Base-by-base conservation (phyloP, 805 yeast species). In the Clavispora phyllophila region DNA sequence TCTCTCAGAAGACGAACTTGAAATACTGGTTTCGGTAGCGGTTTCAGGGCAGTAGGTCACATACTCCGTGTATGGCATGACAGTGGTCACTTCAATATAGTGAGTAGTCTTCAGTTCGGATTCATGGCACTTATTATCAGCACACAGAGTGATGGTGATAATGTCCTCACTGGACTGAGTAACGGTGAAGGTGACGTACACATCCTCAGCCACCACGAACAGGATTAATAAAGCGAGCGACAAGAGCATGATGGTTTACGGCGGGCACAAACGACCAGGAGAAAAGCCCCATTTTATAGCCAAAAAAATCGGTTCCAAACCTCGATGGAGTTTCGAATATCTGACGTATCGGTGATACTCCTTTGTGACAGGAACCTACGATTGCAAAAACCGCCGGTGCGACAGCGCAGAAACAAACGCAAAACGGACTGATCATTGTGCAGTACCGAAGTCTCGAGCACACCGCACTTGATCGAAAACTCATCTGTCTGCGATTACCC, bases 41-140 rank as follows among this genome's bases (percentile, higher is more conserved):
- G 43, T 46, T 33, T 18, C 37, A 1, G 42, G 42, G 27, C 42
- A 39, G 22, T 39, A 39, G 3, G 42, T 39, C 14, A 39, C 42
- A 23, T 32, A 39, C 9, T 12, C 19, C 4, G 42, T 35, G 13
- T 35, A 33, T n/a, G 36, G 33, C 33, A 29, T 29, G 13, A 29
- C 6, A 7, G 33, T 29, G 5, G 33, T 29, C 33, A 15, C n/a
- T 17, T 29, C 33, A 15, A 17, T 17, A 29, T 29, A 29, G 33
- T 29, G 9, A 13, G 33, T 29, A 9, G 22, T 29, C 13, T 10
- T 29, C 33, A 15, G 33, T 15, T 29, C 20, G 13, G 33, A 8
- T 17, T 29, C 33, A 9, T 29, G 19, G 33, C 33, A 29, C 15
- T 29, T 29, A 20, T 29, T 13, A 17, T 29, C 33, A 3, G 33